Conservation (phyloP, 2,329 filamentous ascomycete genomes). For the Arthrobotrys conoides region DNA sequence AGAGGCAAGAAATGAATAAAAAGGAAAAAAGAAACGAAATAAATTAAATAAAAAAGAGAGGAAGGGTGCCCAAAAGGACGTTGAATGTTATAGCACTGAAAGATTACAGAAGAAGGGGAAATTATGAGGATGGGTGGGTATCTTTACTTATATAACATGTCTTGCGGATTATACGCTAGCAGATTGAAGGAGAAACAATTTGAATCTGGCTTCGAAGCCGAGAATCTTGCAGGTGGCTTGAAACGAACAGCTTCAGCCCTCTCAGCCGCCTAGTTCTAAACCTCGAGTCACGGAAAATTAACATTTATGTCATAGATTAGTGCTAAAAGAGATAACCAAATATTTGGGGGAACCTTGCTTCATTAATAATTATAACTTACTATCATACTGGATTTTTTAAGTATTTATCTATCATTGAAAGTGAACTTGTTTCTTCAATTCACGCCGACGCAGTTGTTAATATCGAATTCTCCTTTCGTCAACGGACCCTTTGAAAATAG, state of each 20-base stretch:
- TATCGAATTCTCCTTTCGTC: slow-evolving; percentile 3
- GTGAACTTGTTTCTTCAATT: neutral
- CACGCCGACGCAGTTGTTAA: neutral
- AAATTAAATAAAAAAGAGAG: neutral
- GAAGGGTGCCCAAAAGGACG: slow-evolving; percentile 12
- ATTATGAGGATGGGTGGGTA: slow-evolving; percentile 10
- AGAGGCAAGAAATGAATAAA: slow-evolving; percentile 53
- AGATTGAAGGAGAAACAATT: slow-evolving; percentile 8
- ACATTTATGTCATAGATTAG: slow-evolving; percentile 1
- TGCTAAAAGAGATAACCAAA: neutral
- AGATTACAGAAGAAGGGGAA: slow-evolving; percentile 20
- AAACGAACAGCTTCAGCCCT: slow-evolving; percentile 1
- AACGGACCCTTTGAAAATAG: neutral
- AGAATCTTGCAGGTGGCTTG: slow-evolving; percentile 27
- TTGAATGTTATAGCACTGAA: slow-evolving; percentile 5
- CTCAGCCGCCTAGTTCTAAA: neutral
- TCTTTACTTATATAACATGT: slow-evolving; percentile 37
- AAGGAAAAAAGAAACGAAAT: slow-evolving; percentile 3
- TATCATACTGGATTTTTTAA: no score
- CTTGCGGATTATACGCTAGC: slow-evolving; percentile 19
- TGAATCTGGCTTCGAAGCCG: neutral
- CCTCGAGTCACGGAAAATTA: neutral
- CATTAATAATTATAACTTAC: neutral
- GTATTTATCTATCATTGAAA: neutral
- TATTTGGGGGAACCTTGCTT: neutral